Conservation (phyloP, 1,284 basidiomycete genomes). For the Stygiomarasmius scandens region DNA sequence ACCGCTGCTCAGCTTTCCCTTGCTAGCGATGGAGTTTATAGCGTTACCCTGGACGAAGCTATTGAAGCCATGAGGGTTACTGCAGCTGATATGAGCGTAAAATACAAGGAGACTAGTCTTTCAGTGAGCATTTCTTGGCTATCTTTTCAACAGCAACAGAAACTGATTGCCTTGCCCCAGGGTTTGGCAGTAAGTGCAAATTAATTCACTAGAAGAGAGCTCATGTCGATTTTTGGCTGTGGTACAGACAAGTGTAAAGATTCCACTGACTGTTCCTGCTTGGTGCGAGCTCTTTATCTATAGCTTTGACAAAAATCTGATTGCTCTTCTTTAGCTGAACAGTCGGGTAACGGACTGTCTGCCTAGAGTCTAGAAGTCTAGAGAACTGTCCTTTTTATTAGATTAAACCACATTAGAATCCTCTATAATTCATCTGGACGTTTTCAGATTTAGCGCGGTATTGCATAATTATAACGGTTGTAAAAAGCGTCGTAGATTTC, state of each 20-base stretch:
- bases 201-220: constrained; percentile 21
- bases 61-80: constrained; percentile 96
- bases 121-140: constrained; percentile 54
- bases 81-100: constrained; percentile 84
- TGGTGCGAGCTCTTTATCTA: constrained; percentile 45
- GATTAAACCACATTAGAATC: no score
- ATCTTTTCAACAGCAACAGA: constrained; percentile 4
- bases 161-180: constrained; percentile 32
- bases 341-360: no score
- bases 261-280: constrained; percentile 73
- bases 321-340: no score
- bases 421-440: no score
- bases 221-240: constrained; percentile 14
- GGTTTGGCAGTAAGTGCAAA: constrained; percentile 61
- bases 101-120: constrained; percentile 92
- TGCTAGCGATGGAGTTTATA: constrained; percentile 86
- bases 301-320: not conserved
- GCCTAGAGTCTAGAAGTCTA: no score
- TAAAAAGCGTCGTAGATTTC: no score
- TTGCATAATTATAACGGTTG: no score
- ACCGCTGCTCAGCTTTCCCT: constrained; percentile 94
- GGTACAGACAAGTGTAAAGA: constrained; percentile 68
- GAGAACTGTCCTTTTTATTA: no score
- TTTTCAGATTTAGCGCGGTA: no score
- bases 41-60: constrained; percentile 91